These are phyloP conservation scores for Penicillium samsonianum DNA, from an alignment of 495 filamentous ascomycete species.

Conservation along the genomic window DNA sequence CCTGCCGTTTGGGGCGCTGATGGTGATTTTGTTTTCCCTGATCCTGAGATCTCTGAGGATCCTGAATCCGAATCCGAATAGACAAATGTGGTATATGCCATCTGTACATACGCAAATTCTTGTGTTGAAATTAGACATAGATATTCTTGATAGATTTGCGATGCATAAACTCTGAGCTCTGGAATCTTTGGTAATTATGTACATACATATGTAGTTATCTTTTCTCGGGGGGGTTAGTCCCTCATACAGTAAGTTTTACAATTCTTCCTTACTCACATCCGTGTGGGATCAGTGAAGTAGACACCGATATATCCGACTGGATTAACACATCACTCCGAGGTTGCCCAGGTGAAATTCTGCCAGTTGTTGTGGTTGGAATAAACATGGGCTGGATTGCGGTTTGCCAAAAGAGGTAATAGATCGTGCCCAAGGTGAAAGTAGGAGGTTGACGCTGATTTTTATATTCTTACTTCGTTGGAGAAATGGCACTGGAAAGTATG, in stretches of 20 bases:
- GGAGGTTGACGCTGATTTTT: too few species aligned
- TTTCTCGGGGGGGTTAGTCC: not conserved
- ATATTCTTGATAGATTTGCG: not conserved
- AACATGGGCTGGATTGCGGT: not conserved
- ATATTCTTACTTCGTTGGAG: too few species aligned
- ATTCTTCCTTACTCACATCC: not conserved
- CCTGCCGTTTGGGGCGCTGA: conserved; percentile 67
- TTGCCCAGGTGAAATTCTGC: too few species aligned
- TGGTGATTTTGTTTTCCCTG: conserved; percentile 48
- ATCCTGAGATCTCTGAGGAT: conserved; percentile 7
- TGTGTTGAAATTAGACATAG: not conserved
- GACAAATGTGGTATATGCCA: not conserved
- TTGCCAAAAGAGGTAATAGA: too few species aligned
- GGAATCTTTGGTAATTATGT: not conserved
- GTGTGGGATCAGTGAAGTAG: too few species aligned
- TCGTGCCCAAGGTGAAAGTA: too few species aligned
- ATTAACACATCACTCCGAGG: not conserved
- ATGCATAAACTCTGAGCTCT: not conserved
- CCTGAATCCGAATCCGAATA: conserved; percentile 4
- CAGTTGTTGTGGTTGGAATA: not conserved
- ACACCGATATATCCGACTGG: too few species aligned
- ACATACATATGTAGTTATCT: not conserved
- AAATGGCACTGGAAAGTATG: too few species aligned
- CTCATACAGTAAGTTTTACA: not conserved
- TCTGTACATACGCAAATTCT: not conserved